phyloP scores from a whole-genome alignment of 2,329 filamentous ascomycete species.

The Botryotinia globosa region DNA sequence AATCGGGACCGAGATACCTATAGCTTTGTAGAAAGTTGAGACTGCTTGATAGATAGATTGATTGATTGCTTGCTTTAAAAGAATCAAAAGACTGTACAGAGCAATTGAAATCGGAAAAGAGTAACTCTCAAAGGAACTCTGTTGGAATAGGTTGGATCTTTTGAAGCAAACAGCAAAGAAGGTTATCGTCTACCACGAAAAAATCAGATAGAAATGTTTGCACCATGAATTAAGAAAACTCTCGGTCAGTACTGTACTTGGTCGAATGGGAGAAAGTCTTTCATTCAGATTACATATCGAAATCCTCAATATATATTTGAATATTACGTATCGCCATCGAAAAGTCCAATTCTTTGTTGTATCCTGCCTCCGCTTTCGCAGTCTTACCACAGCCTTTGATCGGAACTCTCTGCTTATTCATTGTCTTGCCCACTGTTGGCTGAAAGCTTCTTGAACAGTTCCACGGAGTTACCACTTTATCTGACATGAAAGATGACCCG shows the following conservation, averaged over 20 bases:
- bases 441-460: neutral
- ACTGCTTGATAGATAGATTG: neutral
- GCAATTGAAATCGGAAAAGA: neutral
- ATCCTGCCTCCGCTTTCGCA: slow-evolving; percentile 5
- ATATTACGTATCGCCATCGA: neutral
- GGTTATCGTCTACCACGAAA: no score
- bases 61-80: neutral
- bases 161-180: neutral
- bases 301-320: neutral
- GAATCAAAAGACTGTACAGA: neutral
- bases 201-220: neutral
- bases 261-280: neutral
- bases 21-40: neutral
- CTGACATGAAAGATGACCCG: neutral
- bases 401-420: neutral
- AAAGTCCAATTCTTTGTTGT: neutral
- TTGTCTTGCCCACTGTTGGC: neutral
- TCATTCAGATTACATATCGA: neutral
- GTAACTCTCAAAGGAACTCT: neutral
- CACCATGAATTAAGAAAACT: neutral
- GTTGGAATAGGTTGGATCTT: neutral
- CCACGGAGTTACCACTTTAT: neutral
- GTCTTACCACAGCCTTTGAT: neutral
- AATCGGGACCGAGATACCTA: neutral
- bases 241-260: neutral